These are phyloP conservation scores for Lodderomyces jiufengensis DNA, from an alignment of 1,139 yeast species.

Conservation along the genomic window DNA sequence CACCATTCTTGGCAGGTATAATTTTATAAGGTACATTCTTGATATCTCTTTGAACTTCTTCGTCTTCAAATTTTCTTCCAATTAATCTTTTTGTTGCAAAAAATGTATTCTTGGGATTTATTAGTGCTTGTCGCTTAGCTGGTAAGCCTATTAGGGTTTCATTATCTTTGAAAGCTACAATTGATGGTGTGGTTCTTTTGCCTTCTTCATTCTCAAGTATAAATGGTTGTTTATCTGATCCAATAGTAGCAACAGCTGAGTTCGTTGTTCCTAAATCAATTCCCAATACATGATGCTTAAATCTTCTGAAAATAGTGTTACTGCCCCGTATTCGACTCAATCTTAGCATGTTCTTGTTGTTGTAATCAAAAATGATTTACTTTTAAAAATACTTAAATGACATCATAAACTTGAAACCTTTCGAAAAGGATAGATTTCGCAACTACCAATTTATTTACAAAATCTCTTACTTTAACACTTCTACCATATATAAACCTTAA, in stretches of 20 bases:
- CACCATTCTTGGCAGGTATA: slow-evolving; percentile 52
- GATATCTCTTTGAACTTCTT: slow-evolving; percentile 62
- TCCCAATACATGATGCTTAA: slow-evolving; percentile 52
- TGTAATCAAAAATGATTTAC: too few relatives aligned
- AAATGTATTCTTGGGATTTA: slow-evolving; percentile 67
- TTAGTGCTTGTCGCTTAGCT: slow-evolving; percentile 64
- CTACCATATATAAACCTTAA: too few relatives aligned
- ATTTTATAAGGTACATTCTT: slow-evolving; percentile 53
- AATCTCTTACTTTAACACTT: too few relatives aligned
- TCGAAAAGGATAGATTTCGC: too few relatives aligned
- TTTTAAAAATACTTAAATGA: too few relatives aligned
- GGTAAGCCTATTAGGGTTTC: slow-evolving; percentile 50
- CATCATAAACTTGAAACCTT: too few relatives aligned
- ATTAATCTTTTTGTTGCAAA: slow-evolving; percentile 73
- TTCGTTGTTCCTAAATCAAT: slow-evolving; percentile 81
- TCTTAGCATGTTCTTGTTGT: too few relatives aligned
- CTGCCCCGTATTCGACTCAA: neutral
- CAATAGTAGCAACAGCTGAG: slow-evolving; percentile 72
- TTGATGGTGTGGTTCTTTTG: slow-evolving; percentile 67
- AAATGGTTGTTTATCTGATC: slow-evolving; percentile 37
- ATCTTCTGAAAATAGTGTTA: slow-evolving; percentile 7
- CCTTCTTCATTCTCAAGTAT: slow-evolving; percentile 71
- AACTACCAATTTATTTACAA: too few relatives aligned
- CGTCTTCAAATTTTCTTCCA: slow-evolving; percentile 61
- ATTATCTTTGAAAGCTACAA: slow-evolving; percentile 51